Evolutionary conservation across 176 grass and related monocot species (phyloP), one percentile per base, ranked within the genome.

Genomic region (Sorghum bicolor): DNA sequence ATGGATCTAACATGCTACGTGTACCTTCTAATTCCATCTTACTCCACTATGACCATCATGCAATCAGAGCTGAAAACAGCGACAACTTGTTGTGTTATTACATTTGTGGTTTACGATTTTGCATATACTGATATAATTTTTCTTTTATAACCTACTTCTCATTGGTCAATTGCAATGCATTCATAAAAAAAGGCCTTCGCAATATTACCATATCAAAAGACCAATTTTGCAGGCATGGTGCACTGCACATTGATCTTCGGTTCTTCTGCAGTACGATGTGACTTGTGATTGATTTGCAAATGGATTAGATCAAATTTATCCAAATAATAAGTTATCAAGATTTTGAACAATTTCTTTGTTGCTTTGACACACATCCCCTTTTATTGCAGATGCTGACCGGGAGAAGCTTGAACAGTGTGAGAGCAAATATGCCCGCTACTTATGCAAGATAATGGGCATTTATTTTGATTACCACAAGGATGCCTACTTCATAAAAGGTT

Each of bases 401-500:
- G 80, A 95, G 73, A 95, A 92, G 70, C 85, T 98, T 58, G 73
- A 76, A 87, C 84, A 86, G 52, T 95, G 73, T 52, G 80, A 86
- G 26, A 86, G 86, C 86, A 98, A 92, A 83, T 91, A 91, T 83
- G 91, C 91, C 68, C 79, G 89, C 73, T 98, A 95, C 73, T 69
- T 98, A 64, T 90, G 87, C 91, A 98, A 95, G 47, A 93, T 98
- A 68, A 40, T 98, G 80, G 93, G 64, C 10, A 10, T 92, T 83
- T 98, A 98, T 79, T 98, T 90, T 83, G 83, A 88, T 64, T 98
- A 93, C 65, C 96, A 98, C 72, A 78, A 8, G 37, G 89, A 98
- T 1, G 89, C 89, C 43, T 98, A 98, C 76, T 80, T 55, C 47
- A 98, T 66, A 58, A 77, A 88, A 90, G 96, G 96, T 98, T 62